A percentile compares a stretch with the other conserved stretches of the same genome.
These are phyloP conservation scores for Rhizoclosmatium sp. DNA, from an alignment of 192 early-diverging fungal species.

Conservation along the genomic window DNA sequence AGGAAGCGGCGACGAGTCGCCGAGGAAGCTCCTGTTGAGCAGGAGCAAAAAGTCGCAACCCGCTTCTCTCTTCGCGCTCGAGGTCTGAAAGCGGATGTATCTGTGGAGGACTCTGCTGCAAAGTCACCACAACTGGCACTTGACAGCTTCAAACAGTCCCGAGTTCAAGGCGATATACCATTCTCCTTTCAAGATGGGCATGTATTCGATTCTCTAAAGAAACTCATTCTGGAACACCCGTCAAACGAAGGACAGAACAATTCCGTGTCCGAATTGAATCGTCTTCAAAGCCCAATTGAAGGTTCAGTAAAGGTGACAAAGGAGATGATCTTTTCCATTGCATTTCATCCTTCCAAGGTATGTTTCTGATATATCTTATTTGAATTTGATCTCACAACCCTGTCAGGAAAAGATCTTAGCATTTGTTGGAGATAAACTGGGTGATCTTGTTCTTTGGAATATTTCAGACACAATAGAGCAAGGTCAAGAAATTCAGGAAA, in stretches of 20 bases:
- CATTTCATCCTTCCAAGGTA: conserved; percentile 67
- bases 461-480: conserved; percentile 39
- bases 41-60: neutral
- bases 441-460: conserved; percentile 14
- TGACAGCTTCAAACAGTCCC: neutral
- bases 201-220: neutral
- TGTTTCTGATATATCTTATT: conserved; percentile 50
- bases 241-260: neutral
- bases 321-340: conserved; percentile 50
- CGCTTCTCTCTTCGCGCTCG: conserved; percentile 17
- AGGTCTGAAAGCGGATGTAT: neutral
- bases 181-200: neutral
- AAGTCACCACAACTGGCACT: neutral
- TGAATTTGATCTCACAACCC: neutral
- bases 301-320: conserved; percentile 37
- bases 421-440: conserved; percentile 56
- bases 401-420: conserved; percentile 55
- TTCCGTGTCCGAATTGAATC: neutral
- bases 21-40: neutral
- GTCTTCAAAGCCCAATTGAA: conserved; percentile 13
- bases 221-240: neutral
- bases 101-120: neutral
- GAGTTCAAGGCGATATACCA: neutral
- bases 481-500: neutral
- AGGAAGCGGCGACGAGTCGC: neutral